Base-by-base conservation (phyloP, 257 asterid genomes). In the Solanum ossicruentum region DNA sequence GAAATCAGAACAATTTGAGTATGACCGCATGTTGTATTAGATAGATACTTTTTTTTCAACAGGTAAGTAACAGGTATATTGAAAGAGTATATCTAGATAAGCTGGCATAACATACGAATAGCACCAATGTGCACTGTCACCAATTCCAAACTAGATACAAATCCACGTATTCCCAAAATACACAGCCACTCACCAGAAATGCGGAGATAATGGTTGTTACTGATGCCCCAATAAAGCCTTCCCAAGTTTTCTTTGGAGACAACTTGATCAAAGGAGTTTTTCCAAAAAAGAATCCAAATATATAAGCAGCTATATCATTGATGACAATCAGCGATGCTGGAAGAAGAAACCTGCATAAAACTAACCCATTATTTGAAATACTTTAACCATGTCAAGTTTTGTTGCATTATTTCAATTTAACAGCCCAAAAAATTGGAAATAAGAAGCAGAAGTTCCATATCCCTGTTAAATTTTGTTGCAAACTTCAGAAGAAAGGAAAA, bases 211-310 rank as follows among this genome's bases (percentile, higher is more conserved):
- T 83, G 56, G 98, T 95, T 80, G 97, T 87, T 83, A 93, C 86
- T 80, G 98, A 95, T 80, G 98, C 98, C 88, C 98, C 98, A 69
- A 95, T 93, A 89, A 95, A 95, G 84, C 98, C 98, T 87, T 95
- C 98, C 98, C 98, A 95, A 54, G 98, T 95, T 91, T 95, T 95
- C 91, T 95, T 93, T 3, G 98, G 98, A 20, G 98, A 95, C 82
- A 95, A 86, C 90, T 95, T 92, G 89, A 93, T 95, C 85, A 93
- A 88, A 85, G 98, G 98, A 85, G 98, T 95, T 91, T 88, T 95
- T 84, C 98, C 98, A 81, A 95, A 93, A 91, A 92, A 93, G 89
- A 95, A 95, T 17, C 98, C 98, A 28, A 93, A 93, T 70, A 95
- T 85, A 89, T 95, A 95, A 87, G 98, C 98, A 87, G 97, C 98